These are phyloP conservation scores for Globisporangium mamillatum DNA, from an alignment of 352 stramenopile species.

Conservation along the genomic window DNA sequence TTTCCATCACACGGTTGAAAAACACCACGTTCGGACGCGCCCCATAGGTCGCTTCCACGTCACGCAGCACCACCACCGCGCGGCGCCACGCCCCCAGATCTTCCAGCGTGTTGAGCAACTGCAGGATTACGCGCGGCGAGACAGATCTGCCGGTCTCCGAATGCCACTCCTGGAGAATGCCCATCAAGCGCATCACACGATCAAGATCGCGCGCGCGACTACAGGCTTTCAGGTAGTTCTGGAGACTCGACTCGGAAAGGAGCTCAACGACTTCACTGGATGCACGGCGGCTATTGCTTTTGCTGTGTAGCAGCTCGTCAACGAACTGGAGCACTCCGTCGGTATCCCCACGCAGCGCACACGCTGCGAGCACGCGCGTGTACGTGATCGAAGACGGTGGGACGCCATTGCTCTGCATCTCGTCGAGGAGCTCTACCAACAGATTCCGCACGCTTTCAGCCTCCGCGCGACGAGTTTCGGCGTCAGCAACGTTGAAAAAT, in stretches of 20 bases:
- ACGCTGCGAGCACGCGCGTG: slow-evolving; percentile 36
- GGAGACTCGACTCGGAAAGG: slow-evolving; percentile 36
- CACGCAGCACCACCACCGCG: slow-evolving; percentile 44
- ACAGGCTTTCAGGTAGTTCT: slow-evolving; percentile 41
- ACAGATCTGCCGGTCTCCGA: slow-evolving; percentile 10
- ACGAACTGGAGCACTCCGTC: slow-evolving; percentile 38
- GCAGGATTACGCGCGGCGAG: slow-evolving; percentile 30
- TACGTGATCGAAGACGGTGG: slow-evolving; percentile 24
- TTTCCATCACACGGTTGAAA: slow-evolving; percentile 59
- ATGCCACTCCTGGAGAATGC: slow-evolving; percentile 41
- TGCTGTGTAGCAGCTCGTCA: slow-evolving; percentile 18
- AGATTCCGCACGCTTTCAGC: slow-evolving; percentile 4
- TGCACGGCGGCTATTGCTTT: not conserved
- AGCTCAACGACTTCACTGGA: slow-evolving; percentile 11
- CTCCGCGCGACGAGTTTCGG: not conserved
- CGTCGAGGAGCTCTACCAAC: slow-evolving; percentile 27
- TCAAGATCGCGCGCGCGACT: slow-evolving; percentile 25
- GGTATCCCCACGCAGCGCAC: slow-evolving; percentile 35
- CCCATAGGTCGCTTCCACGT: slow-evolving; percentile 41
- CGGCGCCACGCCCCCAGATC: slow-evolving; percentile 42
- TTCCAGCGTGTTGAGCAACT: slow-evolving; percentile 52
- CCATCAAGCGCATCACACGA: slow-evolving; percentile 31
- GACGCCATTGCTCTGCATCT: slow-evolving; percentile 28
- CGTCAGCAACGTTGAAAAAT: not conserved
- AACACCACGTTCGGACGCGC: slow-evolving; percentile 39